Evolutionary conservation across 2,329 filamentous ascomycete species (phyloP).

Genomic region (Sporothrix curviconia): DNA sequence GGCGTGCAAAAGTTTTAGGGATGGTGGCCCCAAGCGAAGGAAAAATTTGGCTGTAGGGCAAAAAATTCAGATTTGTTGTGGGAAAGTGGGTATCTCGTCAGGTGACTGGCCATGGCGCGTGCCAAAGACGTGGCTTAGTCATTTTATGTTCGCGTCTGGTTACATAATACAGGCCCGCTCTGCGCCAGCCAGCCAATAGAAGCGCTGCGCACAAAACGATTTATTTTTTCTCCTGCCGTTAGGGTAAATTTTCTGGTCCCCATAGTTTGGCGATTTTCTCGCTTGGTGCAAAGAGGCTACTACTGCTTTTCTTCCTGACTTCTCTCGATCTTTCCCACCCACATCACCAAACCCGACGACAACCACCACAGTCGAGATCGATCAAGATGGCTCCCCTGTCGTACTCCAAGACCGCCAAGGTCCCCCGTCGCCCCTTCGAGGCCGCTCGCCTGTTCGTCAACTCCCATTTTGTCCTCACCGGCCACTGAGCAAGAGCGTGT

Average conservation of each 20-base stretch:
- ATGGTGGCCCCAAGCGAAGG: not conserved
- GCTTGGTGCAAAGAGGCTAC: not conserved
- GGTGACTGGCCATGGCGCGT: constrained; percentile 5
- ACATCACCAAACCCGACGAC: constrained; percentile 14
- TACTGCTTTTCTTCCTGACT: constrained; percentile 4
- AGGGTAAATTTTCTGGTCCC: constrained; percentile 16
- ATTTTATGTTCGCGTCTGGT: not conserved
- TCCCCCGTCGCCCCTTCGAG: constrained; percentile 93
- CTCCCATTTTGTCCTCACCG: constrained; percentile 19
- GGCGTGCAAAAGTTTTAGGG: constrained; percentile 18
- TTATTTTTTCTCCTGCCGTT: constrained; percentile 11
- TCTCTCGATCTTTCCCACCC: not conserved
- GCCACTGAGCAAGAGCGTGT: constrained; percentile 96
- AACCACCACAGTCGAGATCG: constrained; percentile 9
- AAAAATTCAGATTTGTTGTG: constrained; percentile 17
- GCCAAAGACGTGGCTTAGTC: not conserved
- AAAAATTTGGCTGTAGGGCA: constrained; percentile 15
- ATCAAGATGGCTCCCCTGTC: constrained; percentile 46
- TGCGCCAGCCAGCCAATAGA: not conserved
- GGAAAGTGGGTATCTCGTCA: constrained; percentile 8
- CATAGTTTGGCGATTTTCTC: not conserved
- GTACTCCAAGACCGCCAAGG: constrained; percentile 99
- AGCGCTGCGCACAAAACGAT: constrained; percentile 13
- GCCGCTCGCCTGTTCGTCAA: constrained; percentile 98
- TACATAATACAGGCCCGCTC: not conserved